Evolutionary conservation across 75 land plant genomes (phyloP), one percentile per base, ranked within the genome.

Genomic region (Cunninghamia lanceolata): DNA sequence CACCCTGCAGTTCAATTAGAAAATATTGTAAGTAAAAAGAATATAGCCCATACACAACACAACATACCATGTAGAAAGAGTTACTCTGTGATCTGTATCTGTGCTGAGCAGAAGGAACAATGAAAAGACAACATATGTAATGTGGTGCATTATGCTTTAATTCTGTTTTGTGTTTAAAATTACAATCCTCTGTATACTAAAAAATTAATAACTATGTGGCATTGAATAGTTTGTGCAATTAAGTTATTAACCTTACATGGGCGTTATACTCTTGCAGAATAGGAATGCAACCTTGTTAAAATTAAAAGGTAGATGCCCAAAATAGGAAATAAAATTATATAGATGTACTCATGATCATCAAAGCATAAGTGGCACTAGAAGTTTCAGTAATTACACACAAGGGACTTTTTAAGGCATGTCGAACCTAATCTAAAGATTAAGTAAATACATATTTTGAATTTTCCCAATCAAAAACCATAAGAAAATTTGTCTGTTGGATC

Each of bases 1-100:
- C 7, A 94, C 74, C 85, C 94, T 94, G 89, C 82, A 80, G 4
- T 80, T 42, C 82, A 80, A 80, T 80, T 42, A 43, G 9, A 43
- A 80, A 25, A 47, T 4, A 43, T 79, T 80, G 30, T 28, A n/a
- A 7, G 21, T 43, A 43, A 25, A 50, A 50, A 50, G n/a, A 11
- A 50, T 50, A 50, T 13, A 50, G 14, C 52, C 52, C 52, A 50
- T 50, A 50, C n/a, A n/a, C n/a, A n/a, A n/a, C n/a, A n/a, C 13
- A 50, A 50, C 52, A 50, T 50, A 11, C 14, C 52, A 50, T 50
- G 9, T 50, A 11, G 52, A 50, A 50, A 50, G 52, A 50, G 52
- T 50, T 50, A 50, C 13, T 50, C 52, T 50, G 52, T 50, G 11
- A 50, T 50, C 52, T 10, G 52, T 50, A 80, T 8, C 25, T 8